Base-by-base conservation (phyloP, 2,329 filamentous ascomycete genomes). In the Graphilbum ipis-grandicollis region DNA sequence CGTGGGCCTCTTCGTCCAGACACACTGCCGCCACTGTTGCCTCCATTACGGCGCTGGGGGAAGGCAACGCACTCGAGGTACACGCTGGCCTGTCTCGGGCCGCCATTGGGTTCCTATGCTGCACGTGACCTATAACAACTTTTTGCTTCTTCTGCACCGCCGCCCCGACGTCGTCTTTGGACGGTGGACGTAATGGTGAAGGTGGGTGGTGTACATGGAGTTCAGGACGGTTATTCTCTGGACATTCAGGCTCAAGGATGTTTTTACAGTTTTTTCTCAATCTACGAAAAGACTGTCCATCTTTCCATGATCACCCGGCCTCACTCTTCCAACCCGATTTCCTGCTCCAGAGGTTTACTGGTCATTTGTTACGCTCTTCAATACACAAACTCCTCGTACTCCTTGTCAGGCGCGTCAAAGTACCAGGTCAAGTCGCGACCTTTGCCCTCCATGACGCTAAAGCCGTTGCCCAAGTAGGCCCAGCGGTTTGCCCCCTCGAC, bases 401-500 rank as follows among this genome's bases (percentile, higher is more conserved):
- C 58, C 33, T 68, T 59, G 28, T 61, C 60, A 0, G 68, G 67
- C 21, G 62, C 47, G 43, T 58, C 67, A 40, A 59, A 55, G 40
- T 60, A 62, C 41, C 54, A 59, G 0, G 51, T 58, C 46, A 55
- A 48, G 41, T 63, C 61, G 2, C 53, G 50, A 3, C 52, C 56
- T 34, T 58, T 56, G 30, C 52, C 49, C 47, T 63, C 60, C 2
- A 52, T 56, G 40, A 59, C 55, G 28, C 56, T 60, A 42, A 57
- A 56, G 1, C 62, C 60, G 46, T 60, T 60, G 39, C 45, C 45
- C 9, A 47, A 83, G 72, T 77, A 41, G 3, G 35, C 39, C 34
- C 38, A 47, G 1, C 45, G 37, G 33, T 47, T 44, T 49, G 80
- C 57, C 46, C 81, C 74, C 21, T 36, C 7, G 17, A 25, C 34